Evolutionary conservation across 805 yeast species (phyloP), one percentile per base, ranked within the genome.

Genomic region (Hanseniaspora vineae): DNA sequence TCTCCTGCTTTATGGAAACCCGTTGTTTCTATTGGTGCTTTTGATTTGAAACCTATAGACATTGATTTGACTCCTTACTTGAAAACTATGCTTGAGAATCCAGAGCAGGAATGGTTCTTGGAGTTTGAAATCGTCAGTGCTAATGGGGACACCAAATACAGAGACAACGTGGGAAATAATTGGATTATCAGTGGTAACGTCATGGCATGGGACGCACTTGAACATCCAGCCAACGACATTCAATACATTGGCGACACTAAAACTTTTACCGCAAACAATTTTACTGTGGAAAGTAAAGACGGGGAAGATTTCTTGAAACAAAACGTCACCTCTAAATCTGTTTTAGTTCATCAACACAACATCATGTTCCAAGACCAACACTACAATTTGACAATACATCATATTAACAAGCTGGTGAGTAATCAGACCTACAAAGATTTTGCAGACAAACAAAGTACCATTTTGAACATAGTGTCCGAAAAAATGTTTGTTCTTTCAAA

Each of bases 1-100:
- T 75, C 88, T 1, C 95, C 96, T 1, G 71, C 81, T 3, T 65
- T 86, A 44, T 87, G 96, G 96, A 71, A 74, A 45, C 86, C 94
- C 3, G 76, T 84, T 51, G 95, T 86, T 6, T 80, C 85, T 2
- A 71, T 75, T 17, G 73, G 78, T 50, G 81, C 95, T 0, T 84
- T 79, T 64, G 94, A 87, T 59, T 66, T 86, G 31, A 78, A 77
- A 15, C 72, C 81, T n/a, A 68, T 81, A 53, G 80, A 78, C 49
- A 59, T 87, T 43, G 95, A 87, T 52, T 56, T 87, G 44, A 75
- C 90, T 11, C 77, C 84, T 0, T 70, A 79, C 51, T 64, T 86
- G 50, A 92, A 95, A 2, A 23, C 19, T 11, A 59, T 66, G n/a
- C 60, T 86, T 31, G 83, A 89, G 88, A 60, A 42, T 4, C 42